A percentile compares a stretch with the other conserved stretches of the same genome.
Conservation (phyloP, 495 filamentous ascomycete genomes). For the Aspergillus homomorphus region DNA sequence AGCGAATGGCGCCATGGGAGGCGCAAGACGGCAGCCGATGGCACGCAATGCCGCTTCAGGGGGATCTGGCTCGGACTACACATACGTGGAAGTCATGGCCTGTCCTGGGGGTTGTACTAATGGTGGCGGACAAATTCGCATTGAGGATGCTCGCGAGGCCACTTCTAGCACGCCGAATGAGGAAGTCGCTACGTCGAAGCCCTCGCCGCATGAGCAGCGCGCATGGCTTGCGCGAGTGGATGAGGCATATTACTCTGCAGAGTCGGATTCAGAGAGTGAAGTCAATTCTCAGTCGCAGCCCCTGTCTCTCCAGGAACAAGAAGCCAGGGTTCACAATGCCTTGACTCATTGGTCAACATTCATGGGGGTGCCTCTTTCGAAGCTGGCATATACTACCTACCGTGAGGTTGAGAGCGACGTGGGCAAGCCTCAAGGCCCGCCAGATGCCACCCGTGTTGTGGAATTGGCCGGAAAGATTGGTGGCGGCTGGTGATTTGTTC, state of each 20-base stretch:
- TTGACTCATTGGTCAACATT: slow-evolving; percentile 69
- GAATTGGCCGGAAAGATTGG: slow-evolving; percentile 91
- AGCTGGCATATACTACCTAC: slow-evolving; percentile 79
- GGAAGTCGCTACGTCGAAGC: slow-evolving; percentile 38
- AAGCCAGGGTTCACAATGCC: slow-evolving; percentile 47
- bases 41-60: slow-evolving; percentile 32
- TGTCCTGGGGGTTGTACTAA: slow-evolving; percentile 98
- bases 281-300: slow-evolving; percentile 11
- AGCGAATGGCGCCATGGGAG: slow-evolving; percentile 29
- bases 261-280: slow-evolving; percentile 51
- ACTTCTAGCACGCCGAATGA: slow-evolving; percentile 18
- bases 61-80: slow-evolving; percentile 59
- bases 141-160: slow-evolving; percentile 61
- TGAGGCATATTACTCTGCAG: slow-evolving; percentile 88
- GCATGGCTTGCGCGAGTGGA: slow-evolving; percentile 85
- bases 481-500: slow-evolving; percentile 73
- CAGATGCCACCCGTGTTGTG: slow-evolving; percentile 75
- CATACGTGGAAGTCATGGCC: slow-evolving; percentile 97
- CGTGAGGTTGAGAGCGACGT: slow-evolving; percentile 93
- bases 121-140: slow-evolving; percentile 91
- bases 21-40: slow-evolving; percentile 38
- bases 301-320: slow-evolving; percentile 28
- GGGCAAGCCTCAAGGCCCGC: slow-evolving; percentile 62
- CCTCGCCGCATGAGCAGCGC: slow-evolving; percentile 70
- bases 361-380: slow-evolving; percentile 67